Evolutionary conservation across 192 early-diverging fungal genomes (phyloP), one percentile per base, ranked within the genome.

Genomic region (Coemansia sp.): DNA sequence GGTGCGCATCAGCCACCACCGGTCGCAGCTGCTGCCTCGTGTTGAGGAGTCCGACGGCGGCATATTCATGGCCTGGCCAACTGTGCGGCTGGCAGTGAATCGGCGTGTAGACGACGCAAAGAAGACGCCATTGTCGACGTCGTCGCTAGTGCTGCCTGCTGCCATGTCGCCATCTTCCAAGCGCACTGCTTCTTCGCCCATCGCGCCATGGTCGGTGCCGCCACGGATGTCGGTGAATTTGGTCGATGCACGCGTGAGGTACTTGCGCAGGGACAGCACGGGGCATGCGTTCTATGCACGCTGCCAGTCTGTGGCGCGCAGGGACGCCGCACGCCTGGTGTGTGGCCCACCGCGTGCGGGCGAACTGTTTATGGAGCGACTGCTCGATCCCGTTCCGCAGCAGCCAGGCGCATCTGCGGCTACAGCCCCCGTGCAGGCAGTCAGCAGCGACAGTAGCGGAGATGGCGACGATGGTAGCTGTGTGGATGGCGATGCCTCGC

Each of bases 1-100:
- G 3, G 63, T 81, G 45, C 79, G 79, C 20, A 35, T 81, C 16
- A 40, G 79, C 31, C 79, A 76, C 39, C 67, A 65, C n/a, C 66
- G 67, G 10, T 42, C 67, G 20, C 51, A 35, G 64, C 61, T 75
- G 30, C 64, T 71, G 65, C 72, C 72, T 10, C 58, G 68, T 2
- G 37, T 53, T 16, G 68, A 63, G 9, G 66, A 63, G 18, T 34
- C 52, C 7, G 59, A n/a, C 15, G 59, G 43, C 18, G 73, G 35
- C n/a, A 39, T 58, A 26, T 23, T 60, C 39, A 67, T 67, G 26
- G 78, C 62, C 15, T 80, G 78, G 78, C 78, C 78, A 7, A 55
- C 64, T 9, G 70, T 75, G 35, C 59, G 56, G 30, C 21, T 81
- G 34, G 30, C 48, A 1, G 67, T 75, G 18, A 21, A 37, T 18